Percentiles rank a stretch among this genome's conserved stretches.
Evolutionary conservation across 2,329 filamentous ascomycete species (phyloP).

Genomic region (Aspergillus puulaauensis): DNA sequence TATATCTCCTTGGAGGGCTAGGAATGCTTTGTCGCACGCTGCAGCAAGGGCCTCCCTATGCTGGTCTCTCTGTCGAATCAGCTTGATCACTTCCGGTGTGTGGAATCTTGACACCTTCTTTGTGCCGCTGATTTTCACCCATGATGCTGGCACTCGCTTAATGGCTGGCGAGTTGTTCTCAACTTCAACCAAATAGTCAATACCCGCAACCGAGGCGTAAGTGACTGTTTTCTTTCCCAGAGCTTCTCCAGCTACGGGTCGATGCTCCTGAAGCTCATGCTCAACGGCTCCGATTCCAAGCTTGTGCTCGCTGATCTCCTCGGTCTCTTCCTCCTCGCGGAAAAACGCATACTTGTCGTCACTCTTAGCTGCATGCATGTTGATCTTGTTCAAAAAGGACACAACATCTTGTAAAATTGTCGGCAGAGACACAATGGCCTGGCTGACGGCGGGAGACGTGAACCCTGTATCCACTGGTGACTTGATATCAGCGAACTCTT

Average conservation of each 20-base stretch:
- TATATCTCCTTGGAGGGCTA: conserved; percentile 68
- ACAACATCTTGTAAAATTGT: conserved; percentile 71
- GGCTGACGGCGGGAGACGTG: conserved; percentile 64
- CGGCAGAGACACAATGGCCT: conserved; percentile 73
- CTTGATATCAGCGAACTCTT: conserved; percentile 70
- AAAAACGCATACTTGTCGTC: conserved; percentile 97
- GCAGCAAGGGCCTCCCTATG: conserved; percentile 91
- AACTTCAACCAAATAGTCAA: conserved; percentile 94
- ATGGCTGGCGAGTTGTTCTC: conserved; percentile 69
- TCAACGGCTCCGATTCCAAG: conserved; percentile 89
- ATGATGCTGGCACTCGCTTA: conserved; percentile 87
- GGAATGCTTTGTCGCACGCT: conserved; percentile 84
- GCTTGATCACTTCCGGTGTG: conserved; percentile 80
- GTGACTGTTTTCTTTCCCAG: conserved; percentile 71
- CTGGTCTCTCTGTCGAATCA: conserved; percentile 86
- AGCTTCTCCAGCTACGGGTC: conserved; percentile 66
- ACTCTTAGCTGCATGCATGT: conserved; percentile 73
- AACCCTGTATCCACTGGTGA: conserved; percentile 69
- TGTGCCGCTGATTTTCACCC: conserved; percentile 92
- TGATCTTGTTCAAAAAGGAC: conserved; percentile 79
- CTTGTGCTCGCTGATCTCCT: conserved; percentile 85
- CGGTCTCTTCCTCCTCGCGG: conserved; percentile 79
- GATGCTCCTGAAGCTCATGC: conserved; percentile 79
- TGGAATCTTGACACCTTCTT: conserved; percentile 93
- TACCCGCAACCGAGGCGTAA: conserved; percentile 82